A percentile compares a stretch with the other conserved stretches of the same genome.
Conservation (phyloP, 768 basidiomycete species). For the Hygrocybe coccinea region DNA sequence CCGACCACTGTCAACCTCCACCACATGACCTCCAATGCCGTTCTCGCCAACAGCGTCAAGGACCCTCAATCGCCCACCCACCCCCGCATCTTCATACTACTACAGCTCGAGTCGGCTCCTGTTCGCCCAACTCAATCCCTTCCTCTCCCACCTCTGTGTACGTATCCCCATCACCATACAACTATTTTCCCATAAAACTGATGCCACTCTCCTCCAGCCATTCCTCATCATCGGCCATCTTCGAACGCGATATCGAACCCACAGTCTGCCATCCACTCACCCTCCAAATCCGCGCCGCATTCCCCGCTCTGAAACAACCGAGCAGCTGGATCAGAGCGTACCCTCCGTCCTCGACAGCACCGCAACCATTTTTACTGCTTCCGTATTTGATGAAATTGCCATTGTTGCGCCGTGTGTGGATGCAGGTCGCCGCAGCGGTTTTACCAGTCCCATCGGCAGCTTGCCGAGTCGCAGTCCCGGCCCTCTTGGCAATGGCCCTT, state of each 20-base stretch:
- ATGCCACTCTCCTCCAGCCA: conserved; percentile 33
- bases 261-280: conserved; percentile 31
- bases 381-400: conserved; percentile 47
- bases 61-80: no score
- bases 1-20: no score
- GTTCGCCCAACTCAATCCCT: conserved; percentile 67
- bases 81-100: no score
- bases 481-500: conserved; percentile 41
- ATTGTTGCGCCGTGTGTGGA: conserved; percentile 60
- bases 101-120: conserved; percentile 58
- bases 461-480: conserved; percentile 65
- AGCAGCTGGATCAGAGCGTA: conserved; percentile 71
- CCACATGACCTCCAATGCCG: no score
- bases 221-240: conserved; percentile 85
- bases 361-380: conserved; percentile 60
- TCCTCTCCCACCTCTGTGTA: no score
- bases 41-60: no score
- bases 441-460: conserved; percentile 66
- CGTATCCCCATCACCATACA: no score
- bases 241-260: conserved; percentile 87
- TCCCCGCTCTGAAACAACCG: conserved; percentile 65
- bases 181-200: no score
- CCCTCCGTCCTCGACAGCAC: conserved; percentile 85
- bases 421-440: conserved; percentile 42
- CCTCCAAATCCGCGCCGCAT: conserved; percentile 66